These are phyloP conservation scores for Scleroderma citrinum DNA, from an alignment of 768 basidiomycete genomes.

Conservation along the genomic window DNA sequence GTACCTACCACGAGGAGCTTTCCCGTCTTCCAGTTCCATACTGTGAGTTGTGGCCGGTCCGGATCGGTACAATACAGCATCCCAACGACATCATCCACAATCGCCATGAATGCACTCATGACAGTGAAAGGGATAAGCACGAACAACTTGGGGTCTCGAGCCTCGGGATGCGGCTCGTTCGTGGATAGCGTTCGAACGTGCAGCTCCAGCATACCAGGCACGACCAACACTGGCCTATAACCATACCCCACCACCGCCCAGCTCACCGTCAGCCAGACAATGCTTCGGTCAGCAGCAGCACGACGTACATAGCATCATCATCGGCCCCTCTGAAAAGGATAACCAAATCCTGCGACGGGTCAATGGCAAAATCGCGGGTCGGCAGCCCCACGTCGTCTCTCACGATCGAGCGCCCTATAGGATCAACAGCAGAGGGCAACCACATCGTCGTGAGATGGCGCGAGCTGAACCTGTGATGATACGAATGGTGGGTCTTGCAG, in stretches of 20 bases:
- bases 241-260: too few species aligned
- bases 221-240: constrained; percentile 7
- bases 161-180: constrained; percentile 37
- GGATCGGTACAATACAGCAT: constrained; percentile 35
- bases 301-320: neutral
- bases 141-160: constrained; percentile 25
- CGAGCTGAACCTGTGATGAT: constrained; percentile 20
- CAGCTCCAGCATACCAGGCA: constrained; percentile 25
- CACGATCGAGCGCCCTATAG: constrained; percentile 9
- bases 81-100: constrained; percentile 50
- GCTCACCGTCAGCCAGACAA: too few species aligned
- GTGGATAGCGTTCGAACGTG: constrained; percentile 41
- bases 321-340: constrained; percentile 29
- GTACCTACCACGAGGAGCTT: constrained; percentile 36
- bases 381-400: constrained; percentile 34
- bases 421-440: constrained; percentile 13
- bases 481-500: constrained; percentile 33
- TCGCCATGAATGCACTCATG: constrained; percentile 38
- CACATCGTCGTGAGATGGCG: constrained; percentile 19
- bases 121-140: constrained; percentile 18
- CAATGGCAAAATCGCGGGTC: constrained; percentile 56
- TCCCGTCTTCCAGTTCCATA: constrained; percentile 51
- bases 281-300: too few species aligned
- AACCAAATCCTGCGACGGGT: constrained; percentile 58
- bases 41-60: constrained; percentile 18